Evolutionary conservation across 257 asterid species (phyloP), one percentile per base, ranked within the genome.

Genomic region (Gentiana straminea): DNA sequence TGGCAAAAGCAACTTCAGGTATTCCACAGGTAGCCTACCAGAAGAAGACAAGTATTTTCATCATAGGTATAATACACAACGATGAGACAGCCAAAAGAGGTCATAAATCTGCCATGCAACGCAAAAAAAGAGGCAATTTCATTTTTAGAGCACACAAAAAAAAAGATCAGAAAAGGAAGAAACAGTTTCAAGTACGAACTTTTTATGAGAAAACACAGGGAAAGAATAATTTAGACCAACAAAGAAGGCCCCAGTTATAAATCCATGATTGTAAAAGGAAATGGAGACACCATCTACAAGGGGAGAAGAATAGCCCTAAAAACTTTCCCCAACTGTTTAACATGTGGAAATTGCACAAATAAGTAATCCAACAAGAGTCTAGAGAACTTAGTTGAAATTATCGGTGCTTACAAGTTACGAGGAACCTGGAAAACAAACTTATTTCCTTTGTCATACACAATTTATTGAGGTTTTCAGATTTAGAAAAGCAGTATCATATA

Each of bases 11-110:
- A 68, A 91, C 72, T 78, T 91, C 98, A 68, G 98, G 98, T 67
- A 91, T 91, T 60, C 96, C 98, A 53, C 98, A 86, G 59, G 92
- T 81, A 71, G 98, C 98, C 98, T 91, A 71, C 68, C 46, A 64
- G 73, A 61, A 61, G 32, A 58, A 62, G 33, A 72, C 35, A 52
- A 50, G 44, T 48, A 10, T 50, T 55, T 54, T 45, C 59, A 24
- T 13, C 53, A 35, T 9, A 49, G 24, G 45, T 6, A 53, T 43
- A 67, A 55, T 60, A 65, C 41, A 44, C 13, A 15, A 52, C 47
- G 60, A 12, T 3, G 39, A 38, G 32, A 46, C 41, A 64, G 41
- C 57, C 50, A 11, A 39, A 61, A 11, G 5, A 38, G 50, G 34
- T 49, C 37, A 8, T 4, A 44, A 1, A 41, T 41, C 46, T 41